Percentiles rank a stretch among this genome's conserved stretches.
These are phyloP conservation scores for Condylostoma magnum DNA, from an alignment of 169 alveolate genomes.

Conservation along the genomic window DNA sequence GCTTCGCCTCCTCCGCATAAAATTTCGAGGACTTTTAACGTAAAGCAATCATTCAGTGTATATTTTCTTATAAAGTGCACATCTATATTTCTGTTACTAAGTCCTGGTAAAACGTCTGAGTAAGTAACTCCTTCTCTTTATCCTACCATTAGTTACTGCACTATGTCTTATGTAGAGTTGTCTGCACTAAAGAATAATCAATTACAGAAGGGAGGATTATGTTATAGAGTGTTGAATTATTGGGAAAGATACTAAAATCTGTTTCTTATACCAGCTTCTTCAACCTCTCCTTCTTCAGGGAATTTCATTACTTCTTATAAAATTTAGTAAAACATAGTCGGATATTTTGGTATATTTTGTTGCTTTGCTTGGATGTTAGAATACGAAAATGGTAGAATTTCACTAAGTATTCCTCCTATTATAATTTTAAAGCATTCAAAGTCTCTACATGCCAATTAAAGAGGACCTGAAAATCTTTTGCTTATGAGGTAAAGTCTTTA, in stretches of 20 bases:
- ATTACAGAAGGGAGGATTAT: slow-evolving; percentile 2
- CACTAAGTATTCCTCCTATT: neutral
- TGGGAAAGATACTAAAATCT: neutral
- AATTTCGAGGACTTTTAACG: neutral
- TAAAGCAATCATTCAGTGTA: neutral
- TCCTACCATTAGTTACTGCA: neutral
- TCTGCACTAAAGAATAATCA: neutral
- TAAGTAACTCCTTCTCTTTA: no score
- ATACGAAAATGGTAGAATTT: neutral
- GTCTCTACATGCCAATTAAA: neutral
- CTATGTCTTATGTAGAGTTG: neutral
- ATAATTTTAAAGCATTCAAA: neutral
- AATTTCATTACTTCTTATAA: slow-evolving; percentile 20
- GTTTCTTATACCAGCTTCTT: slow-evolving; percentile 28
- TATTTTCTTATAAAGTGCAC: neutral
- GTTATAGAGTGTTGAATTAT: neutral
- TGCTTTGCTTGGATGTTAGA: neutral
- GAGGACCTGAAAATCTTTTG: neutral
- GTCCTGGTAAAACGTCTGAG: slow-evolving; percentile 5
- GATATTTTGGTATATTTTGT: no score
- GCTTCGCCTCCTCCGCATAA: neutral
- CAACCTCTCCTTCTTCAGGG: slow-evolving; percentile 34
- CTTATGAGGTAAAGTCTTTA: neutral
- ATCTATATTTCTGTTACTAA: slow-evolving; percentile 12
- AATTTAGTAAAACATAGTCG: neutral